These are phyloP conservation scores for Ramaria sp. DNA, from an alignment of 768 basidiomycete genomes.

Conservation along the genomic window DNA sequence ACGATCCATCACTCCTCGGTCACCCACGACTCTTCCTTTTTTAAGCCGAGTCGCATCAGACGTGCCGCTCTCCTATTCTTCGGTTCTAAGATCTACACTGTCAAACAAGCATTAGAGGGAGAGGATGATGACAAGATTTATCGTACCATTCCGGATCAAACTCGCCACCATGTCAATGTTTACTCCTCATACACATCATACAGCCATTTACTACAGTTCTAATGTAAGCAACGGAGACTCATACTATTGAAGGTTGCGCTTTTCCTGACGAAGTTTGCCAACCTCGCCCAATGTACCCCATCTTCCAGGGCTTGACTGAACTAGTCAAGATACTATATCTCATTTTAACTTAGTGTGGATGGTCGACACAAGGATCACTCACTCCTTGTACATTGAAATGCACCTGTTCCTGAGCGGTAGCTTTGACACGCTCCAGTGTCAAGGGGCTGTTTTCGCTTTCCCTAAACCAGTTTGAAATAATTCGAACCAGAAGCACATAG, in stretches of 20 bases:
- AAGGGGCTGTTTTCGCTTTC: conserved; percentile 55
- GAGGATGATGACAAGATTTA: neutral
- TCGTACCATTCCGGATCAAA: conserved; percentile 71
- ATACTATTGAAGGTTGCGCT: conserved; percentile 68
- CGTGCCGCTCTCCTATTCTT: conserved; percentile 17
- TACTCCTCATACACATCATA: conserved; percentile 56
- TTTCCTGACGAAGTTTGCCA: conserved; percentile 70
- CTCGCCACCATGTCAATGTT: conserved; percentile 77
- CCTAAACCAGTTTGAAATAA: conserved; percentile 46
- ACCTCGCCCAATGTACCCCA: conserved; percentile 81
- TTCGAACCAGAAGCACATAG: conserved; percentile 9
- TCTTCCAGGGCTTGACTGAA: conserved; percentile 77
- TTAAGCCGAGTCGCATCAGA: too few relatives aligned
- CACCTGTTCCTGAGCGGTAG: conserved; percentile 66
- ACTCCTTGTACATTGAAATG: conserved; percentile 80
- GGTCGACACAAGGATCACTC: conserved; percentile 2
- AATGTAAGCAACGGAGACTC: conserved; percentile 19
- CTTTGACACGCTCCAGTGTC: conserved; percentile 54
- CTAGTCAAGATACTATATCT: conserved; percentile 57
- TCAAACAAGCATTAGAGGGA: conserved; percentile 17
- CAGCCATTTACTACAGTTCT: conserved; percentile 51
- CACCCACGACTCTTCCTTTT: neutral
- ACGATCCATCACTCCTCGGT: too few relatives aligned
- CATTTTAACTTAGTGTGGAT: neutral
- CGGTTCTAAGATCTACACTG: conserved; percentile 26